Evolutionary conservation across 257 asterid species (phyloP).

Genomic region (Ajuga chamaepitys): DNA sequence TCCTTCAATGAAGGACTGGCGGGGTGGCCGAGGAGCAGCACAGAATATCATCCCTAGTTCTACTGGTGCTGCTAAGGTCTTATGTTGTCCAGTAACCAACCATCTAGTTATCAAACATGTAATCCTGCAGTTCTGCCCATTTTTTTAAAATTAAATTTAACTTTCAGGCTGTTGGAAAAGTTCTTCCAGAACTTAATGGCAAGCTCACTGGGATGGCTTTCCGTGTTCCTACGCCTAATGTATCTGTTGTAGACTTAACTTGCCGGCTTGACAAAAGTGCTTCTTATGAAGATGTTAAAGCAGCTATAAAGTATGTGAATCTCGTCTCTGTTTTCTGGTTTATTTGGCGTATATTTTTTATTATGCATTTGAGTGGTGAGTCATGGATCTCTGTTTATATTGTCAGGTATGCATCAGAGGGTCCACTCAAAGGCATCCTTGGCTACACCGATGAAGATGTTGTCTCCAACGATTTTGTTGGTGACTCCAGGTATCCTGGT

Average conservation of each 20-base stretch:
- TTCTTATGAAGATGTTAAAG: constrained; percentile 94
- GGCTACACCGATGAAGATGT: constrained; percentile 99
- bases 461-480: constrained; percentile 94
- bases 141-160: not conserved
- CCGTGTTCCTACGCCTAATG: constrained; percentile 98
- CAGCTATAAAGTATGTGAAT: constrained; percentile 67
- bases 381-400: not conserved
- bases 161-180: constrained; percentile 94
- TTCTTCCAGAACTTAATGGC: constrained; percentile 95
- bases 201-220: constrained; percentile 99
- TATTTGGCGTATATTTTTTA: not conserved
- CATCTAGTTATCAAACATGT: too few species aligned
- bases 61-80: constrained; percentile 99
- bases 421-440: constrained; percentile 83
- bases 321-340: not conserved
- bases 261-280: constrained; percentile 85
- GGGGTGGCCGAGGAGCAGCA: constrained; percentile 99
- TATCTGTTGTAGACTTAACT: constrained; percentile 95
- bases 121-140: not conserved
- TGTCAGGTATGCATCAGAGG: constrained; percentile 86
- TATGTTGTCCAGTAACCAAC: not conserved
- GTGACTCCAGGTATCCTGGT: constrained; percentile 70
- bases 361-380: not conserved
- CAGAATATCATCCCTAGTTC: constrained; percentile 99
- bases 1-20: constrained; percentile 98